Base-by-base conservation (phyloP, 805 yeast genomes). In the Candida multigemmis region DNA sequence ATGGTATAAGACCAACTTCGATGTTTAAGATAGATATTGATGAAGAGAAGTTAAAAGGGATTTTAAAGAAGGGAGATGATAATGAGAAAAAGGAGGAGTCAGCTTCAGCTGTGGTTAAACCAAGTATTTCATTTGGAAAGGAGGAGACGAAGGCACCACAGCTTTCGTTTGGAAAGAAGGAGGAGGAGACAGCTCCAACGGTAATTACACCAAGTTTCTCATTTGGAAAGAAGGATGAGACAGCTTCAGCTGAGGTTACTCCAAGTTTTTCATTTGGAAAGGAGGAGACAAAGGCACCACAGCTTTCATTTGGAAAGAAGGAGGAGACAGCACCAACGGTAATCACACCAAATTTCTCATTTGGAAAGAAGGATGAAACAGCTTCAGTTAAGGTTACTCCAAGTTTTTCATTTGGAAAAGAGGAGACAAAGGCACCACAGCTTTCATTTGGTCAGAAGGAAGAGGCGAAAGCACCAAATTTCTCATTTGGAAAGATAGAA, bases 1-100 rank as follows among this genome's bases (percentile, higher is more conserved):
- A 25, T 2, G 17, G 12, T 6, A 10, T 34, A 4, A 44, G 45
- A 13, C 66, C 66, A 16, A 56, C 62, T 23, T 42, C 53, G 3
- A 65, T 62, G 2, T 60, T 60, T 41, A 44, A 53, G 19, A 59
- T 60, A 30, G 42, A 48, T 4, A 47, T 56, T 12, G 52, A 53
- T 23, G 46, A 48, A 26, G 44, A 40, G 12, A 47, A 50, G 24
- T 37, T 59, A 15, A 33, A 40, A 20, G 36, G 43, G 6, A 40
- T 56, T 7, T 31, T 53, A 7, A 34, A 36, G 24, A 40, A 40
- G 25, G 29, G 48, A 15, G 34, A 36, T 4, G 41, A 36, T 11
- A 32, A 31, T 16, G 31, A 36, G 8, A 32, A 30, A 8, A 22
- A 28, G 4, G 15, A 28, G 3, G 12, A 21, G 8, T n/a, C 18